Base-by-base conservation (phyloP, 805 yeast species). In the Metschnikowia koreensis region DNA sequence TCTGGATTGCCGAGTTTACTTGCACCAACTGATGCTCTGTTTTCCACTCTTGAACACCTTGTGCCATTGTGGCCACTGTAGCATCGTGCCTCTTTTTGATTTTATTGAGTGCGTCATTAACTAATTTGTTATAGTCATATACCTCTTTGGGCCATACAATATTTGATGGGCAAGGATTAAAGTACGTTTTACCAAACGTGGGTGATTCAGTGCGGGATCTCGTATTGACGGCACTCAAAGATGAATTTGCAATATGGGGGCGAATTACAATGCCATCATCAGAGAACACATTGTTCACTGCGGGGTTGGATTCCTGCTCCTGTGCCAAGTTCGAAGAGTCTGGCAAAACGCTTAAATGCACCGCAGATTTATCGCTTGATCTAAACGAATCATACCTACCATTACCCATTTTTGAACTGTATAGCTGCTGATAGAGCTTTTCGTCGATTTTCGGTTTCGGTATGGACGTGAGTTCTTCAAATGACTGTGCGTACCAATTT, bases 21-120 rank as follows among this genome's bases (percentile, higher is more conserved):
- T 79, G 58, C 41, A 77, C 72, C 11, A 77, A 73, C 47, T 65
- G 74, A 66, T 68, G 71, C 38, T 66, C 69, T 27, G 75, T 77
- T 62, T 90, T 90, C 96, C 97, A 91, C 66, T 89, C 96, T 61
- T 86, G 86, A 8, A 91, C 96, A 36, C 97, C 97, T 58, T 89
- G 89, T 0, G 96, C 96, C 63, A 91, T 85, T 0, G 97, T 89
- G 13, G 96, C 85, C 15, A 91, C 97, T 0, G 96, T 92, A 8
- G 96, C 96, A 67, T 91, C 97, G 66, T 90, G 97, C 34, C 97
- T 75, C 57, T 80, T 81, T 64, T 90, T 91, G 68, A 90, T 90
- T 54, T 78, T 81, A 47, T 81, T 79, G 54, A 90, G 74, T 0
- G 87, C 74, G 39, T 84, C 84, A 41, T 84, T 81, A 10, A 89